Percentiles rank a stretch among this genome's conserved stretches.
Conservation (phyloP, 345 rosid species). For the Physaria fendleri region DNA sequence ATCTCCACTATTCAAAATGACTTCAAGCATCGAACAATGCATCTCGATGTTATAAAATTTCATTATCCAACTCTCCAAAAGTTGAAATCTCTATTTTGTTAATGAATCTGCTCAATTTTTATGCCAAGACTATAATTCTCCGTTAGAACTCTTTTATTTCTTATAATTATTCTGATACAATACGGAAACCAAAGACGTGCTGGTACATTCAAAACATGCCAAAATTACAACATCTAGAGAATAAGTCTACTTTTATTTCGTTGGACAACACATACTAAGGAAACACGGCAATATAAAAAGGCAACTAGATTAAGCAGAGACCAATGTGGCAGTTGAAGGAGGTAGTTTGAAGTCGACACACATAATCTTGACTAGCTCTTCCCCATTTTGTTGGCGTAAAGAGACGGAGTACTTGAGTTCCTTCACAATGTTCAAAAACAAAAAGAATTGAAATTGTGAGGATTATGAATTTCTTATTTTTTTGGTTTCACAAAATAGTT, state of each 20-base stretch:
- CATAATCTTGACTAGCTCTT: background rate
- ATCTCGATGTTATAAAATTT: too few species aligned
- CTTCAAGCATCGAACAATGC: too few species aligned
- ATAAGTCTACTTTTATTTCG: background rate
- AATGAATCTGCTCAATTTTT: background rate
- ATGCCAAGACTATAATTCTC: background rate
- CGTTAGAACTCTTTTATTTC: background rate
- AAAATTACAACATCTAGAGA: background rate
- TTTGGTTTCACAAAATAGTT: background rate
- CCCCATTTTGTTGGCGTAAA: background rate
- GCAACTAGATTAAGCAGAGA: background rate
- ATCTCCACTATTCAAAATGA: too few species aligned
- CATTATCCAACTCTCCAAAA: background rate
- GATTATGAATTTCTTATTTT: background rate
- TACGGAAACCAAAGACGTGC: background rate
- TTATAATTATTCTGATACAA: background rate
- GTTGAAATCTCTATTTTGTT: background rate
- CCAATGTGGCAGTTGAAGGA: background rate
- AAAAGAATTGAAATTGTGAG: background rate
- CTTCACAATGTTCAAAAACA: background rate
- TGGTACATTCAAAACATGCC: background rate
- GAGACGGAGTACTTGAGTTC: background rate
- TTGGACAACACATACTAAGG: background rate
- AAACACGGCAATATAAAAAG: background rate
- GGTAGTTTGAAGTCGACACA: slow-evolving; percentile 3